A percentile compares a stretch with the other conserved stretches of the same genome.
Evolutionary conservation across 2,329 filamentous ascomycete genomes (phyloP).

Genomic region (Fusarium sp.): DNA sequence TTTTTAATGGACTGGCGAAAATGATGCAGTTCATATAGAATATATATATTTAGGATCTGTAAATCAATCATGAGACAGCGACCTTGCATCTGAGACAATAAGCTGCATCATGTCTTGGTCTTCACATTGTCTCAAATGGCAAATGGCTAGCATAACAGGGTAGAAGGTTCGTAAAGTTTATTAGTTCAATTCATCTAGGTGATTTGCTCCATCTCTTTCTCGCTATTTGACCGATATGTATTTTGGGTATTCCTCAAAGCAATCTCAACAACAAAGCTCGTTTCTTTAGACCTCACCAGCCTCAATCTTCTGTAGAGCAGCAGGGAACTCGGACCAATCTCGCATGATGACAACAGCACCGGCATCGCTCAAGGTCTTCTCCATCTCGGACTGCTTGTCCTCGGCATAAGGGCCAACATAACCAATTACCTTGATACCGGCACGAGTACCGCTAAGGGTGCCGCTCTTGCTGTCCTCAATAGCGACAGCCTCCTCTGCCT

Average conservation of each 20-base stretch:
- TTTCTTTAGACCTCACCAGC: conserved; percentile 46
- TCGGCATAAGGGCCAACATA: conserved; percentile 83
- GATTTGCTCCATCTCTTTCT: conserved; percentile 1
- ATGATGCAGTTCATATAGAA: conserved; percentile 13
- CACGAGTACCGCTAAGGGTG: conserved; percentile 76
- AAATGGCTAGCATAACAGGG: neutral
- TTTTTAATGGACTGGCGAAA: conserved; percentile 75
- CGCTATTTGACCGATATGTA: conserved; percentile 16
- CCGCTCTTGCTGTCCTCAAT: conserved; percentile 92
- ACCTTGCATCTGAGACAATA: neutral
- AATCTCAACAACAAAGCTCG: conserved; percentile 15
- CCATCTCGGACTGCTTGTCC: conserved; percentile 72
- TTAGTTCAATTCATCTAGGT: conserved; percentile 28
- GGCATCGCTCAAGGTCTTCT: conserved; percentile 65
- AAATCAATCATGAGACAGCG: neutral
- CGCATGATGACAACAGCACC: conserved; percentile 71
- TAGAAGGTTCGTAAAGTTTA: neutral
- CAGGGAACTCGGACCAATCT: conserved; percentile 66
- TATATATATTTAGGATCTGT: neutral
- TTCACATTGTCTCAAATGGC: neutral
- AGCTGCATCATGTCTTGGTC: neutral
- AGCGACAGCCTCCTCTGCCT: conserved; percentile 76
- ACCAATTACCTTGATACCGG: conserved; percentile 81
- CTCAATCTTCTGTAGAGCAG: conserved; percentile 57
- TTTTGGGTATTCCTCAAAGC: conserved; percentile 37